Conservation (phyloP, 495 filamentous ascomycete genomes). For the Apodospora peruviana region DNA sequence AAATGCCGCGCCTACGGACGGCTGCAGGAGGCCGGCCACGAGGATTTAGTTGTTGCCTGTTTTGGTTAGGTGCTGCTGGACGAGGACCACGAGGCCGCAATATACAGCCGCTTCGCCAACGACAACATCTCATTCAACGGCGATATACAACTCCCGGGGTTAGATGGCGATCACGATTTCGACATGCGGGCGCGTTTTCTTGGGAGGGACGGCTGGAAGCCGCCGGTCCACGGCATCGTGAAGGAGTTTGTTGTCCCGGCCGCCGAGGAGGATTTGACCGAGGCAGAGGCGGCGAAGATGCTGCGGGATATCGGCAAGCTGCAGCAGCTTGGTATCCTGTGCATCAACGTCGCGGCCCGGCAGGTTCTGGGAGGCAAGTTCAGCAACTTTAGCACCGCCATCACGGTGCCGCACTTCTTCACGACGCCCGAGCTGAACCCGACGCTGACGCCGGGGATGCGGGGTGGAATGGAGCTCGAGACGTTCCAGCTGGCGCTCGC, state of each 20-base stretch:
- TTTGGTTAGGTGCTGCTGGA: slow-evolving; percentile 2
- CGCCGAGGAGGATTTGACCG: neutral
- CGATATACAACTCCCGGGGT: neutral
- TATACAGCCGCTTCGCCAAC: neutral
- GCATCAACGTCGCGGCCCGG: neutral
- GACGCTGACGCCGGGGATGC: neutral
- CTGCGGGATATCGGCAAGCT: neutral
- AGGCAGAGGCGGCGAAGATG: neutral
- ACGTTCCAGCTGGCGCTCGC: neutral
- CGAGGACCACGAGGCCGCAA: neutral
- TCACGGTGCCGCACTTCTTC: neutral
- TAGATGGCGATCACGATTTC: neutral
- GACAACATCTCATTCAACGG: neutral
- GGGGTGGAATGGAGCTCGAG: neutral
- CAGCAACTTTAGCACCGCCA: slow-evolving; percentile 1
- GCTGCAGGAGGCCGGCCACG: slow-evolving; percentile 3
- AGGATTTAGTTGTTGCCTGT: neutral
- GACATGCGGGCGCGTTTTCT: neutral
- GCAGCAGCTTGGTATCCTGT: neutral
- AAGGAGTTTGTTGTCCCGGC: neutral
- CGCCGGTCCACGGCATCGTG: neutral
- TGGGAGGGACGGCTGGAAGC: neutral
- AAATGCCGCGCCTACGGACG: slow-evolving; percentile 2
- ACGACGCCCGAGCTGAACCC: neutral
- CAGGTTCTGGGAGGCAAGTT: neutral